Conservation (phyloP, 2,329 filamentous ascomycete genomes). For the Pseudogymnoascus sp. region DNA sequence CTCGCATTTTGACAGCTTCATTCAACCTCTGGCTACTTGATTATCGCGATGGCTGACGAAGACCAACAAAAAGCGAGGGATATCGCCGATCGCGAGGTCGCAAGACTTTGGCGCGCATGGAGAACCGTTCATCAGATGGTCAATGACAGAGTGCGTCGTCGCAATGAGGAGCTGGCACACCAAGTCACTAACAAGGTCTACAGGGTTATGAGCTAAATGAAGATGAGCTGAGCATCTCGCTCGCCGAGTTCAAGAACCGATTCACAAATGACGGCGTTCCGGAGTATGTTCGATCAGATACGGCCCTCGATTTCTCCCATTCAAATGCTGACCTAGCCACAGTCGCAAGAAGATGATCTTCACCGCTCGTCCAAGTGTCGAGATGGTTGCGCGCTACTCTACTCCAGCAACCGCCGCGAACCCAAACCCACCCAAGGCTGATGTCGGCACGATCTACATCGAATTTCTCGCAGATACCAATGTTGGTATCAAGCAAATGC, state of each 20-base stretch:
- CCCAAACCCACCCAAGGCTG: constrained; percentile 57
- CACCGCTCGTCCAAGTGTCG: constrained; percentile 72
- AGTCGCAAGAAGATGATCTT: constrained; percentile 82
- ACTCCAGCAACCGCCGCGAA: constrained; percentile 59
- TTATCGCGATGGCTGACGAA: constrained; percentile 19
- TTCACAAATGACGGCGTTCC: constrained; percentile 69
- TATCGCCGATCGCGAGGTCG: constrained; percentile 34
- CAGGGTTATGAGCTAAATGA: constrained; percentile 91
- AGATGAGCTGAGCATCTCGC: constrained; percentile 76
- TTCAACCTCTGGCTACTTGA: not conserved
- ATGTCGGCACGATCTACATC: constrained; percentile 84
- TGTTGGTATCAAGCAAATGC: constrained; percentile 87
- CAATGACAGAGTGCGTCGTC: constrained; percentile 63
- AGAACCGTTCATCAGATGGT: constrained; percentile 94
- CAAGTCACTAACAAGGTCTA: constrained; percentile 18
- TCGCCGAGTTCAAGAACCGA: constrained; percentile 68
- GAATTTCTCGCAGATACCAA: constrained; percentile 77
- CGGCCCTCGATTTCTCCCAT: constrained; percentile 7
- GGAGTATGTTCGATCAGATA: constrained; percentile 47
- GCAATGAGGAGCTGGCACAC: constrained; percentile 10
- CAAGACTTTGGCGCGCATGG: constrained; percentile 87
- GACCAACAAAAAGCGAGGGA: constrained; percentile 23
- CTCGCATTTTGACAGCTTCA: not conserved
- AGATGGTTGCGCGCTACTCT: constrained; percentile 80
- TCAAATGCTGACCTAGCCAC: constrained; percentile 17